Percentiles rank a stretch among this genome's conserved stretches.
These are phyloP conservation scores for Glycyrrhiza uralensis DNA, from an alignment of 306 rosid species.

Conservation along the genomic window DNA sequence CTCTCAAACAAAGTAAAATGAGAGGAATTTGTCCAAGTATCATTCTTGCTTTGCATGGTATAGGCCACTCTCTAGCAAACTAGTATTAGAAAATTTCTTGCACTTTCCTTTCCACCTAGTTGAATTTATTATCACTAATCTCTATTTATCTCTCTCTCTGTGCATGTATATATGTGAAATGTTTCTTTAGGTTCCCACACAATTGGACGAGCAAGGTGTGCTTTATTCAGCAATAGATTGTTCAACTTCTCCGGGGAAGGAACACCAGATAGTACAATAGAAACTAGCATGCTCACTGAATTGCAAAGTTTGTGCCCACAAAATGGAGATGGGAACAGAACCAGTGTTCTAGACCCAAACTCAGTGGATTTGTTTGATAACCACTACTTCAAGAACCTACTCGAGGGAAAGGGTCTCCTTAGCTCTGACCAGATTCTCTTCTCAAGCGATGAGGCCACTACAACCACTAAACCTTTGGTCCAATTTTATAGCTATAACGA, in stretches of 20 bases:
- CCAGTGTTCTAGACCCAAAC: constrained; percentile 45
- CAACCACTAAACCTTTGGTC: constrained; percentile 52
- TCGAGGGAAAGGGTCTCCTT: constrained; percentile 53
- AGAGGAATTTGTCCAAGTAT: too few species aligned
- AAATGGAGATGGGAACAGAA: constrained; percentile 51
- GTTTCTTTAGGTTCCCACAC: constrained; percentile 59
- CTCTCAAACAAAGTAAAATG: too few species aligned
- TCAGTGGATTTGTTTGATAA: constrained; percentile 64
- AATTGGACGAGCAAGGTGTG: constrained; percentile 59
- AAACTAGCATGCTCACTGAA: constrained; percentile 36
- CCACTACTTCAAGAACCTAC: constrained; percentile 59
- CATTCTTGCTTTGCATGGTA: too few species aligned
- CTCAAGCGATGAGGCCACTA: constrained; percentile 37
- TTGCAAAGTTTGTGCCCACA: constrained; percentile 51
- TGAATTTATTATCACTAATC: not conserved
- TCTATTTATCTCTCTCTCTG: not conserved
- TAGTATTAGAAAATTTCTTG: too few species aligned
- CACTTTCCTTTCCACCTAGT: not conserved
- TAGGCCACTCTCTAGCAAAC: too few species aligned
- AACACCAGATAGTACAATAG: constrained; percentile 44
- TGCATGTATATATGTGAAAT: not conserved
- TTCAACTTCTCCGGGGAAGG: constrained; percentile 58
- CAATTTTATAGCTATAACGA: constrained; percentile 39
- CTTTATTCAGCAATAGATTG: constrained; percentile 50
- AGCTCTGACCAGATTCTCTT: constrained; percentile 61